Conservation (phyloP, 495 filamentous ascomycete genomes). For the Penicillium paradoxum region DNA sequence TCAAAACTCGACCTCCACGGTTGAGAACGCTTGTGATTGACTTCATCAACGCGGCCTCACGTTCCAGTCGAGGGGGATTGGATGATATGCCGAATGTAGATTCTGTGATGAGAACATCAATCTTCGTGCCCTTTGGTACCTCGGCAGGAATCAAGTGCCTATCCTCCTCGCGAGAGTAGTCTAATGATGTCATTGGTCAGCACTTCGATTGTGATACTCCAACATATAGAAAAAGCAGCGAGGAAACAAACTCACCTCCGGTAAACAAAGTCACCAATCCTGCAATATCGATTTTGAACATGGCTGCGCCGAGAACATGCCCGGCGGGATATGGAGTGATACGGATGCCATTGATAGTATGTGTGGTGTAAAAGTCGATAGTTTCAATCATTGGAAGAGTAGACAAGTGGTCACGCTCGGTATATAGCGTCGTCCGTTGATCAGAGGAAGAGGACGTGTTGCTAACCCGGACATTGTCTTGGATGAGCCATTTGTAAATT, state of each 20-base stretch:
- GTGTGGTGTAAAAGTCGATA: constrained; percentile 96
- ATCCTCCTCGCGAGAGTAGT: constrained; percentile 92
- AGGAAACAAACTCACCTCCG: constrained; percentile 34
- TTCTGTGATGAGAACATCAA: constrained; percentile 95
- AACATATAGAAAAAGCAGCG: not conserved
- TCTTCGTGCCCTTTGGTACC: constrained; percentile 76
- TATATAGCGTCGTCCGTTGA: constrained; percentile 75
- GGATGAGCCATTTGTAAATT: constrained; percentile 99
- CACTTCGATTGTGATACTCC: not conserved
- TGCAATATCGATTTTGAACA: constrained; percentile 96
- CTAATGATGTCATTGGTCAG: constrained; percentile 23
- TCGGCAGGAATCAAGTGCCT: constrained; percentile 89
- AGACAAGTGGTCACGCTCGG: constrained; percentile 86
- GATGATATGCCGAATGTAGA: constrained; percentile 93
- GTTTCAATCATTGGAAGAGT: constrained; percentile 93
- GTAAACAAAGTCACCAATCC: constrained; percentile 96
- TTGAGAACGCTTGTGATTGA: constrained; percentile 84
- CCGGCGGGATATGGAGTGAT: constrained; percentile 96
- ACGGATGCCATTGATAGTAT: constrained; percentile 91
- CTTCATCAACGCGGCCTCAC: constrained; percentile 92
- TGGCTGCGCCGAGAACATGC: constrained; percentile 95
- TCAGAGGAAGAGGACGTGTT: constrained; percentile 71
- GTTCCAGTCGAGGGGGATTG: constrained; percentile 80
- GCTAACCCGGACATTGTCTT: constrained; percentile 86
- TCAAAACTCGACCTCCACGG: constrained; percentile 83